Base-by-base conservation (phyloP, 2,329 filamentous ascomycete genomes). In the Monosporascus sp. region DNA sequence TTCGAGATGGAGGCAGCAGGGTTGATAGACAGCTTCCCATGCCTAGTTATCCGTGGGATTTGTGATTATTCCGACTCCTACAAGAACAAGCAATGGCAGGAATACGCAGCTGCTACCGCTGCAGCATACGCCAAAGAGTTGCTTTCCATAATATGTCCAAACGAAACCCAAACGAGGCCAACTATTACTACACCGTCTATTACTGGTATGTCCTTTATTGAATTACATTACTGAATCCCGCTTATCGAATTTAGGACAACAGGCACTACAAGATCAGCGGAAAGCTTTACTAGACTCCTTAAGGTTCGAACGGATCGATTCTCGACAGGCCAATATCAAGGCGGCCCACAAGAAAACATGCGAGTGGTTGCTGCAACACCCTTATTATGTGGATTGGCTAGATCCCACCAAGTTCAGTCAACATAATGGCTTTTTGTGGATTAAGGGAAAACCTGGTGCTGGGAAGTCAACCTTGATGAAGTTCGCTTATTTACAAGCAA, bases 31-130 rank as follows among this genome's bases (percentile, higher is more conserved):
- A 52, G 49, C n/a, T 63, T 65, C n/a, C 61, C 59, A 11, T 65
- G 61, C 41, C 31, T 67, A 2, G 58, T 63, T 3, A 60, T 67
- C 17, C 57, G 61, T 18, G 62, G 64, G 2, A 64, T 65, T 22
- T 62, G 59, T 47, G 55, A 63, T 24, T 66, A 65, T 46, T 54
- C 63, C 2, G 63, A 66, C 48, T 61, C 58, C 1, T 57, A 65
- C 25, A 64, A 63, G 24, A 65, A 65, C 39, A 55, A 64, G 9
- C 27, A 8, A 5, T 66, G 62, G 63, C 55, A 63, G 35, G 37
- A 56, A 17, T 51, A 63, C 46, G 59, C 60, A 0, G 62, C 60
- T 2, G 52, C 54, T 1, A 48, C 55, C 2, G 56, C 60, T 1
- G 61, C 60, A 2, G 57, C 56, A 3, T 63, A 45, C 45, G 49